These are phyloP conservation scores for Rosa hybrid DNA, from an alignment of 331 rosid species.

Conservation along the genomic window DNA sequence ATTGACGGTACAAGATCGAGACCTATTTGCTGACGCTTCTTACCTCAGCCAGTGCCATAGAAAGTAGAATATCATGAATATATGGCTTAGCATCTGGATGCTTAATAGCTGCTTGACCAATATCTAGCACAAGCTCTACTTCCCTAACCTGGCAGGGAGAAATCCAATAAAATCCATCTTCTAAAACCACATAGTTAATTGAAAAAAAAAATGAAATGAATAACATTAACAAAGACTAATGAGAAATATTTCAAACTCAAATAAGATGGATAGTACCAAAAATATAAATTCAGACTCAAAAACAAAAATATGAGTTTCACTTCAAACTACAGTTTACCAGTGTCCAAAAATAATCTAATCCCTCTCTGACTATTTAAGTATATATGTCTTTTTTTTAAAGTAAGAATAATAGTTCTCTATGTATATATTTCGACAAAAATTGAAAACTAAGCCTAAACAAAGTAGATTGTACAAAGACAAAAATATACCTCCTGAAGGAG, in stretches of 20 bases:
- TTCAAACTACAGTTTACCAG: background rate
- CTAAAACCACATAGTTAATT: conserved; percentile 9
- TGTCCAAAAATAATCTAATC: background rate
- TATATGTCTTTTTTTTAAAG: background rate
- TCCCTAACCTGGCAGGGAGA: conserved; percentile 74
- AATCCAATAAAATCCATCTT: conserved; percentile 8
- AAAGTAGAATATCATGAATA: conserved; percentile 75
- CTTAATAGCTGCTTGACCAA: conserved; percentile 62
- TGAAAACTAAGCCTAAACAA: conserved; percentile 13
- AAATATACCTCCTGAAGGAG: conserved; percentile 85
- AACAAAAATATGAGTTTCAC: background rate
- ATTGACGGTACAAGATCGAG: conserved; percentile 31
- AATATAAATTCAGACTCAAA: conserved; percentile 1
- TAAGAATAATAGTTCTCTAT: background rate
- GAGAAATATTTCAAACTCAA: background rate
- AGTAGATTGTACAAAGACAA: background rate
- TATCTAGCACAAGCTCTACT: conserved; percentile 67
- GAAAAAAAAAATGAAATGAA: background rate
- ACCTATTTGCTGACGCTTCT: conserved; percentile 39
- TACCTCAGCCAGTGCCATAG: conserved; percentile 97
- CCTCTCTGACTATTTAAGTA: background rate
- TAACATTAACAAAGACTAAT: background rate
- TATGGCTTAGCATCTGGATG: conserved; percentile 77
- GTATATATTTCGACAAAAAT: background rate
- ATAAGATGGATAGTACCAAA: background rate